Evolutionary conservation across 768 basidiomycete genomes (phyloP).

Genomic region (Neoboletus brunneissimus): DNA sequence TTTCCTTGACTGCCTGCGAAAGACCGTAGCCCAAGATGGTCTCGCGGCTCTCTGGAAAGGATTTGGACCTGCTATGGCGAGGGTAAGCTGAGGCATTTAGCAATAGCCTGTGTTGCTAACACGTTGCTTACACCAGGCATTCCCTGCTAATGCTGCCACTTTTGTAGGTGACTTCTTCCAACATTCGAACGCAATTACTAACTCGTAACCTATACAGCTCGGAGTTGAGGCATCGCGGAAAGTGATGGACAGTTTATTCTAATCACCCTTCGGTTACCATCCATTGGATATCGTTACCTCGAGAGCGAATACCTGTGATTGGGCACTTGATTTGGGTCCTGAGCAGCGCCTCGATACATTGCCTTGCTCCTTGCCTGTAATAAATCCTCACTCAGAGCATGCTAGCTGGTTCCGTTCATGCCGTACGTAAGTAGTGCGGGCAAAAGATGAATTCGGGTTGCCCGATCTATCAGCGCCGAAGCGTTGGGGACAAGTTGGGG

Average conservation of each 20-base stretch:
- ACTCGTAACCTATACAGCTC: constrained; percentile 46
- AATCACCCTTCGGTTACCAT: neutral
- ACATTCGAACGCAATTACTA: neutral
- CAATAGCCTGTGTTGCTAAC: neutral
- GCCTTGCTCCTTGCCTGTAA: neutral
- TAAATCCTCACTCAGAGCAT: constrained; percentile 7
- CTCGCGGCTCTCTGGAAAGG: constrained; percentile 91
- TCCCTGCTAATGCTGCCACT: constrained; percentile 95
- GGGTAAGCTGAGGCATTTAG: constrained; percentile 46
- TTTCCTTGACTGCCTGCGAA: constrained; percentile 86
- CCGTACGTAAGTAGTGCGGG: constrained; percentile 1
- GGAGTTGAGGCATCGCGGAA: constrained; percentile 92
- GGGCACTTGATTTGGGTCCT: constrained; percentile 5
- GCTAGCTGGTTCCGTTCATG: neutral
- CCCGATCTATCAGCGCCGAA: constrained; percentile 2
- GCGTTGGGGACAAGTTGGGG: too few species aligned
- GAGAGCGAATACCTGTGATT: constrained; percentile 3
- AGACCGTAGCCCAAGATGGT: constrained; percentile 89
- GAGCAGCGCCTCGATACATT: constrained; percentile 7
- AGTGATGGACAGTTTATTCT: constrained; percentile 68
- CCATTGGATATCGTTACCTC: neutral
- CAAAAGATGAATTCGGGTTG: neutral
- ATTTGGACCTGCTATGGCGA: constrained; percentile 94
- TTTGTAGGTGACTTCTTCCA: constrained; percentile 56
- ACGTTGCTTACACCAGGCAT: constrained; percentile 55